Base-by-base conservation (phyloP, 2,329 filamentous ascomycete species). In the Colletotrichum viniferum region DNA sequence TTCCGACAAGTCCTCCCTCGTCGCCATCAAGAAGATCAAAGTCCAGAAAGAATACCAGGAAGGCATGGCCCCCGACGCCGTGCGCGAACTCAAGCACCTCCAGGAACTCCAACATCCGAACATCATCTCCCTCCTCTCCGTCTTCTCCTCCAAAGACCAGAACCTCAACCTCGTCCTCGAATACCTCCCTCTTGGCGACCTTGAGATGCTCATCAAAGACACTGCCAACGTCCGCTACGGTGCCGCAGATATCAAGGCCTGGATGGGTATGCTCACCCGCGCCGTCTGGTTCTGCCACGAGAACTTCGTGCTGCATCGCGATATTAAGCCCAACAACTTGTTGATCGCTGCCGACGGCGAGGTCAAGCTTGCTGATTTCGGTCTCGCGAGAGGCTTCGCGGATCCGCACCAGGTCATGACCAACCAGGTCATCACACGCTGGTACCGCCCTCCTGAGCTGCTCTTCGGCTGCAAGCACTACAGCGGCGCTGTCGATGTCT, bases 271-370 rank as follows among this genome's bases (percentile, higher is more conserved):
- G 97, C 90, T 98, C n/a, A 91, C 91, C 32, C 93, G 96, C 56
- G 97, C 94, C 30, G 92, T 98, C 32, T 98, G 95, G 93, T 99
- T 98, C 88, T 98, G 97, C 85, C 97, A 99, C 85, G 95, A 96
- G 82, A 97, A 97, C 84, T 96, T 94, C 80, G 92, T 99, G 21
- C 90, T 99, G 34, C 97, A 99, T 86, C 95, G 97, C 80, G 97
- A 99, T 88, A 98, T 99, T 88, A 99, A 99, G 86, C 96, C 96
- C 63, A 98, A 98, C 90, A 99, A 99, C 87, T 87, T 98, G 85
- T 90, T 99, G 75, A 98, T 99, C 80, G 96, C 96, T 26, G 94
- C 95, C 56, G 95, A 98, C 82, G 96, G 97, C 64, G 95, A 96
- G 81, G 92, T 99, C 81, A 98, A 98, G 84, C 91, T 99, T 66